A percentile compares a stretch with the other conserved stretches of the same genome.
phyloP scores from a whole-genome alignment of 805 yeast genomes.

The Saturnispora mendoncae region DNA sequence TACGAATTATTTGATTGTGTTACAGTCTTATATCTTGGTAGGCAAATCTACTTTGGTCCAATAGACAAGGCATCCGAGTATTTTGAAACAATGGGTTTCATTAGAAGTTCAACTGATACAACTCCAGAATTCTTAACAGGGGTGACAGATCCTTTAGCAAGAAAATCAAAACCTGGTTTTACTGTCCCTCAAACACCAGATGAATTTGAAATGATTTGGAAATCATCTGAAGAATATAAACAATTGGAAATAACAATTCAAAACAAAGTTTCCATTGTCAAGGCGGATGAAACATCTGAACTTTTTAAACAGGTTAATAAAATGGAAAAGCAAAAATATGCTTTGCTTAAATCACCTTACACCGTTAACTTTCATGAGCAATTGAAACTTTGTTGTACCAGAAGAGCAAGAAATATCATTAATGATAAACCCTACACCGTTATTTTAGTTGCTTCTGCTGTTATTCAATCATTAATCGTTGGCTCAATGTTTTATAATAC shows the following conservation, averaged over 20 bases:
- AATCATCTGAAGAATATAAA: background rate
- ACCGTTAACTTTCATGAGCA: constrained; percentile 40
- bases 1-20: constrained; percentile 59
- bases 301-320: constrained; percentile 1
- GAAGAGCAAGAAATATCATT: constrained; percentile 45
- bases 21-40: constrained; percentile 48
- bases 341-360: constrained; percentile 31
- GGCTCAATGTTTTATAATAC: constrained; percentile 54
- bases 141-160: constrained; percentile 13
- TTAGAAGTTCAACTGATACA: constrained; percentile 16
- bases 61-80: constrained; percentile 43
- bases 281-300: background rate
- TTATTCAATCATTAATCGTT: constrained; percentile 48
- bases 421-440: constrained; percentile 53
- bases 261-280: background rate
- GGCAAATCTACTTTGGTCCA: constrained; percentile 61
- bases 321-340: constrained; percentile 30
- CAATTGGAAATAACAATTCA: background rate
- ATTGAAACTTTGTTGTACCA: constrained; percentile 39
- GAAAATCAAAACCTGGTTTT: constrained; percentile 17
- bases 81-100: constrained; percentile 57
- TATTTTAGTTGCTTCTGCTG: constrained; percentile 40
- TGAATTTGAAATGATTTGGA: constrained; percentile 43
- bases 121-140: constrained; percentile 23
- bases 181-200: constrained; percentile 51